phyloP scores from a whole-genome alignment of 805 yeast species.

The Barnettozyma populi region DNA sequence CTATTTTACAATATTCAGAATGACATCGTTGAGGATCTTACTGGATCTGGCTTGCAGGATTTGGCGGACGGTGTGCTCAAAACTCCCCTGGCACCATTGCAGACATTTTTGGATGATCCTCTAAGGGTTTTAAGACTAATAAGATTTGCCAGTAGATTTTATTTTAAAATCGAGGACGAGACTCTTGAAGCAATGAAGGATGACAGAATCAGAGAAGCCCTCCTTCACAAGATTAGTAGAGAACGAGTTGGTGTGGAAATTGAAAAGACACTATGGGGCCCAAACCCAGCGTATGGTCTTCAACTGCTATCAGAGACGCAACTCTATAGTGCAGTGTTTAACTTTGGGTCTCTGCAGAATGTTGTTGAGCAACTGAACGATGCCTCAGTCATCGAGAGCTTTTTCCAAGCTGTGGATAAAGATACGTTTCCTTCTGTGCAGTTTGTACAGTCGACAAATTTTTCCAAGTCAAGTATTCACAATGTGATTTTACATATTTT shows the following conservation, averaged over 20 bases:
- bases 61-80: constrained; percentile 63
- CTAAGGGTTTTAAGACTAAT: constrained; percentile 79
- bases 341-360: constrained; percentile 24
- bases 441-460: constrained; percentile 4
- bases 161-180: constrained; percentile 55
- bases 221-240: constrained; percentile 72
- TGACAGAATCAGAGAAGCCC: constrained; percentile 48
- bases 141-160: constrained; percentile 78
- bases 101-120: constrained; percentile 93
- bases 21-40: constrained; percentile 74
- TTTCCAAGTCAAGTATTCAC: constrained; percentile 1
- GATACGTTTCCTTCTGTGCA: constrained; percentile 26
- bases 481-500: not conserved
- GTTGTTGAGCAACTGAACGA: constrained; percentile 21
- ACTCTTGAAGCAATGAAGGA: constrained; percentile 61
- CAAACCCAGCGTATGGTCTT: constrained; percentile 60
- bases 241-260: constrained; percentile 89
- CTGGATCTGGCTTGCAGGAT: constrained; percentile 71
- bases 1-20: constrained; percentile 77
- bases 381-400: constrained; percentile 4
- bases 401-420: constrained; percentile 8
- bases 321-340: constrained; percentile 56
- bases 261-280: constrained; percentile 65
- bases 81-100: constrained; percentile 81
- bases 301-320: constrained; percentile 48